Percentiles rank a stretch among this genome's conserved stretches.
These are phyloP conservation scores for Hysterium pulicare DNA, from an alignment of 2,329 filamentous ascomycete genomes.

Conservation along the genomic window DNA sequence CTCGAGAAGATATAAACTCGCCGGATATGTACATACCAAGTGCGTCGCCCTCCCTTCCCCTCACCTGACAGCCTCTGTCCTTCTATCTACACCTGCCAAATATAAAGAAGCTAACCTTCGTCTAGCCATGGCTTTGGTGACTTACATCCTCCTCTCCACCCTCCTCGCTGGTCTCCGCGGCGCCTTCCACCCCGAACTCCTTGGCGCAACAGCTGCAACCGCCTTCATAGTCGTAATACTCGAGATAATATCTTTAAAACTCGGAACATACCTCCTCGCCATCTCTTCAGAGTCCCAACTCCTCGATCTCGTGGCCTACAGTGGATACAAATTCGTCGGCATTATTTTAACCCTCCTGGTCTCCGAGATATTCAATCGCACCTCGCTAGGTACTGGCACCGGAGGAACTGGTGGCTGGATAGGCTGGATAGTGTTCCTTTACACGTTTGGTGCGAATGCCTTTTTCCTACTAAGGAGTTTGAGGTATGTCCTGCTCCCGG, in stretches of 20 bases:
- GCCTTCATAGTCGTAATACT: slow-evolving; percentile 79
- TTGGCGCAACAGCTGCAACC: slow-evolving; percentile 83
- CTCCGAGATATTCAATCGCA: slow-evolving; percentile 66
- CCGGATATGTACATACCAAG: slow-evolving; percentile 97
- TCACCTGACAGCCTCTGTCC: background rate
- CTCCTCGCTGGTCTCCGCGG: slow-evolving; percentile 85
- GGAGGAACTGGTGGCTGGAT: slow-evolving; percentile 83
- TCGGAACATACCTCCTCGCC: slow-evolving; percentile 88
- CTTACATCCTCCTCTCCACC: slow-evolving; percentile 92
- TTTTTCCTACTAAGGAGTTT: slow-evolving; percentile 93
- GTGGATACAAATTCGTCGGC: slow-evolving; percentile 97
- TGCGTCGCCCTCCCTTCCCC: slow-evolving; percentile 5
- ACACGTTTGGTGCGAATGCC: slow-evolving; percentile 90
- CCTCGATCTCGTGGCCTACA: slow-evolving; percentile 91
- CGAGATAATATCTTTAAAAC: slow-evolving; percentile 85
- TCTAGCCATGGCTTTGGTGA: slow-evolving; percentile 87
- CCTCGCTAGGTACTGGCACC: slow-evolving; percentile 48
- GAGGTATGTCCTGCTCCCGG: slow-evolving; percentile 91
- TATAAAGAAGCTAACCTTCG: slow-evolving; percentile 5
- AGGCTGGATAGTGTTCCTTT: slow-evolving; percentile 83
- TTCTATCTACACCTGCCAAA: slow-evolving; percentile 4
- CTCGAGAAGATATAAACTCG: slow-evolving; percentile 92
- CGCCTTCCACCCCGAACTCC: slow-evolving; percentile 87
- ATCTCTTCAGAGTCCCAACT: slow-evolving; percentile 94
- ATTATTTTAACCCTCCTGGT: slow-evolving; percentile 85